Conservation (phyloP, 2,329 filamentous ascomycete species). For the Aureobasidium musti region DNA sequence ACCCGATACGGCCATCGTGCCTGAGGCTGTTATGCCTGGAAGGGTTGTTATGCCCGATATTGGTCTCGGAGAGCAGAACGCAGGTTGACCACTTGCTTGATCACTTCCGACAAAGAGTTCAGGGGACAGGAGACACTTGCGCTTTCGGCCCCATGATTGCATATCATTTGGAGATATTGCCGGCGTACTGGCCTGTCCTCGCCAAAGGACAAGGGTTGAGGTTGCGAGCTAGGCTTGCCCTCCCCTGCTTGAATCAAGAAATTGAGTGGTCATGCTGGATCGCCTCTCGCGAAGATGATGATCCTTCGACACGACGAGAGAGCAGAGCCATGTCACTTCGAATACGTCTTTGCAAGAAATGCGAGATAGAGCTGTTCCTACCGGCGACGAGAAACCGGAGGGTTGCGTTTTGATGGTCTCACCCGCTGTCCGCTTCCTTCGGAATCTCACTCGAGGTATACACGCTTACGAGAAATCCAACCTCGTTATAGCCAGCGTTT, state of each 20-base stretch:
- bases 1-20: not conserved
- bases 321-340: not conserved
- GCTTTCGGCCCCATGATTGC: not conserved
- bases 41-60: not conserved
- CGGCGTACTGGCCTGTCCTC: slow-evolving; percentile 7
- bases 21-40: not conserved
- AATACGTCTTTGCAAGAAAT: slow-evolving; percentile 4
- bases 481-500: not conserved
- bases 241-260: not conserved
- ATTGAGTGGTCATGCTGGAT: slow-evolving; percentile 6
- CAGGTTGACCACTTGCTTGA: not conserved
- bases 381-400: not conserved
- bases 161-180: not conserved
- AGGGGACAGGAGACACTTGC: not conserved
- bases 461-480: not conserved
- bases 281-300: not conserved
- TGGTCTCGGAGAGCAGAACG: not conserved
- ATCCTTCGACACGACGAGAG: slow-evolving; percentile 7
- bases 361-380: slow-evolving; percentile 1
- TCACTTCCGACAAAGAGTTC: not conserved
- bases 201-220: not conserved
- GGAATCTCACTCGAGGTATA: not conserved
- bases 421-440: not conserved
- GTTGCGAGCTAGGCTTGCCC: slow-evolving; percentile 1
- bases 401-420: not conserved